Base-by-base conservation (phyloP, 2,329 filamentous ascomycete species). In the Colletotrichum phormii region DNA sequence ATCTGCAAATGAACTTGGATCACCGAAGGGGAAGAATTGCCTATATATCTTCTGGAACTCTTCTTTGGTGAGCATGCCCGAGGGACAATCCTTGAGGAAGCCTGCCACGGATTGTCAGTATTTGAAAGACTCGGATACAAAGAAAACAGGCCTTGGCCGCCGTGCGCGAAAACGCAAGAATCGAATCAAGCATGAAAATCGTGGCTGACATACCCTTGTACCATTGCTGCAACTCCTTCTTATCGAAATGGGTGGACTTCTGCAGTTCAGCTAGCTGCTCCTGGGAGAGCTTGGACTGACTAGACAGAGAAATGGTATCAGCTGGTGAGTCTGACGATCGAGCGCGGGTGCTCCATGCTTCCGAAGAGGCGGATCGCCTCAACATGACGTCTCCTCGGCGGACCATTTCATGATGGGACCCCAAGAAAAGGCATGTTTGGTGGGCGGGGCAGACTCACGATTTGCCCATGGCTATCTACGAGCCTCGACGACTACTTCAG, bases 1-100 rank as follows among this genome's bases (percentile, higher is more conserved):
- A 85, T 98, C 96, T 82, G 97, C 97, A 82, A 99, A 99, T 3
- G 94, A 97, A 31, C 95, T 97, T 4, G 97, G 97, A 82, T 99
- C 97, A 77, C 97, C 97, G 80, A 98, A 98, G 15, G 97, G 97
- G 84, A 99, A 99, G 89, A 99, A 99, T 84, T 98, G 97, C 79
- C 97, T 94, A 86, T 99, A 99, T 80, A 99, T 99, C 87, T 98
- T 98, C 85, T 98, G 97, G 84, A 99, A 99, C 84, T 99, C 97
- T 81, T 97, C 93, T 86, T 98, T 99, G 80, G 94, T 97, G 82
- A 99, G 93, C 88, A 95, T 97, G 83, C 97, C 97, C 54, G 94
- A 95, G 5, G 97, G 97, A 85, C 97, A 99, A 85, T 99, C 97
- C 88, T 98, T 98, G 74, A 98, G 89, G 86, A 99, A 98, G 76